Percentiles rank a stretch among this genome's conserved stretches.
Conservation (phyloP, 805 yeast species). For the Saturnispora zaruensis region DNA sequence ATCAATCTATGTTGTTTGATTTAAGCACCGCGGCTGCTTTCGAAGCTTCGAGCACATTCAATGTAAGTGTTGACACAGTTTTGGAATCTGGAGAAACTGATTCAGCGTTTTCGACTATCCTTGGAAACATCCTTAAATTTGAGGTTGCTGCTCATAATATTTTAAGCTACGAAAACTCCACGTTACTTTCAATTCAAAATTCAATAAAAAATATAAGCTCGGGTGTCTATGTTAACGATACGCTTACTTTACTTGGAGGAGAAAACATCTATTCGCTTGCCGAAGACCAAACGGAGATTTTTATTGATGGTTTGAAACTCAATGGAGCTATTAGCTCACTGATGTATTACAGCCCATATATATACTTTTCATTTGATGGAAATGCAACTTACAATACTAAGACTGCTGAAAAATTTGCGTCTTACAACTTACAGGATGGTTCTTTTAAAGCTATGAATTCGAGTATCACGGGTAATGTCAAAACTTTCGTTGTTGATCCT, state of each 20-base stretch:
- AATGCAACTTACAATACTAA: constrained; percentile 20
- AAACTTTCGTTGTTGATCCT: constrained; percentile 34
- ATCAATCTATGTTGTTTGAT: constrained; percentile 33
- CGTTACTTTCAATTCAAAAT: constrained; percentile 8
- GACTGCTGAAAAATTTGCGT: constrained; percentile 37
- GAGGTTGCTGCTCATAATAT: constrained; percentile 15
- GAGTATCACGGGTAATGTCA: constrained; percentile 31
- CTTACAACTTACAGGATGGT: constrained; percentile 40
- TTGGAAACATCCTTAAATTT: constrained; percentile 19
- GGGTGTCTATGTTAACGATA: constrained; percentile 40
- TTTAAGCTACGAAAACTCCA: background rate
- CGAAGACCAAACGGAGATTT: constrained; percentile 1
- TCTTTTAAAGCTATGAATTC: constrained; percentile 34
- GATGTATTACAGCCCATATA: constrained; percentile 30
- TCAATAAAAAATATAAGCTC: constrained; percentile 4
- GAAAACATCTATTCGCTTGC: constrained; percentile 12
- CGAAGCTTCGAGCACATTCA: constrained; percentile 19
- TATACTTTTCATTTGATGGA: constrained; percentile 42
- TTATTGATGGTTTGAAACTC: constrained; percentile 14
- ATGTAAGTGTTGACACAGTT: constrained; percentile 28
- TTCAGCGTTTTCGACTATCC: constrained; percentile 8
- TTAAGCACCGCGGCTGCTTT: constrained; percentile 31
- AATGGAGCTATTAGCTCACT: constrained; percentile 22
- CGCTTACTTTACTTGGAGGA: constrained; percentile 54
- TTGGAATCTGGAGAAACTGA: constrained; percentile 6